Percentiles rank a stretch among this genome's conserved stretches.
Evolutionary conservation across 192 early-diverging fungal genomes (phyloP).

Genomic region (Geranomyces variabilis): DNA sequence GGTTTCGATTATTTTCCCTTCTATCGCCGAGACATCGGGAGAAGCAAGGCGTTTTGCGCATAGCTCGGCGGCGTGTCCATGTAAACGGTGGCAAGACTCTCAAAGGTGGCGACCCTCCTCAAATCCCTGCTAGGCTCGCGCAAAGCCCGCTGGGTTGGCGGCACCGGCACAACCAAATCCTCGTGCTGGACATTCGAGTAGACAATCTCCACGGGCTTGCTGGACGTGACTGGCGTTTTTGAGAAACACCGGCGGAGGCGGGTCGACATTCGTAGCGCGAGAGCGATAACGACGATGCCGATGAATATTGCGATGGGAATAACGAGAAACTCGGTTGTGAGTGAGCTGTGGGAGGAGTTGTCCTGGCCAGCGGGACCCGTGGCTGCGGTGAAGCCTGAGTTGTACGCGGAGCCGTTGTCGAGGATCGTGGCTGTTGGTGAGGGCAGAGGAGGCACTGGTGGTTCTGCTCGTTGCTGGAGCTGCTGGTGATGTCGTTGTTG

Average conservation of each 20-base stretch:
- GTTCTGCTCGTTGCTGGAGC: too few relatives aligned
- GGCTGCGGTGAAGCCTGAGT: too few relatives aligned
- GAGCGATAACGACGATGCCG: slow-evolving; percentile 3
- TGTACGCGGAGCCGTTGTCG: too few relatives aligned
- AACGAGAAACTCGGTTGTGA: background rate
- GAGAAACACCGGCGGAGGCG: background rate
- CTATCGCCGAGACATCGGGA: background rate
- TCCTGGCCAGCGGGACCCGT: background rate
- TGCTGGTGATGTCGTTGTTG: too few relatives aligned
- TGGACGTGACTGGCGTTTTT: background rate
- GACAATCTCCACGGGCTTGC: slow-evolving; percentile 4
- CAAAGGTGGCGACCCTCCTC: background rate
- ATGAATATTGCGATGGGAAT: slow-evolving; percentile 9
- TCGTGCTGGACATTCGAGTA: slow-evolving; percentile 9
- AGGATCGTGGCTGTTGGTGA: too few relatives aligned
- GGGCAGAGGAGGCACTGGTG: too few relatives aligned
- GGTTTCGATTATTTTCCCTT: too few relatives aligned
- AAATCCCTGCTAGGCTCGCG: slow-evolving; percentile 1
- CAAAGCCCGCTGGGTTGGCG: background rate
- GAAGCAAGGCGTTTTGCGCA: background rate
- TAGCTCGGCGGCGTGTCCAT: slow-evolving; percentile 11
- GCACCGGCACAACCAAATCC: background rate
- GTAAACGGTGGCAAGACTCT: slow-evolving; percentile 13
- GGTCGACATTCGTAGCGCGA: background rate
- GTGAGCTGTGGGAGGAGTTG: background rate